These are phyloP conservation scores for Xylariaceae sp. DNA, from an alignment of 2,329 filamentous ascomycete species.

Conservation along the genomic window DNA sequence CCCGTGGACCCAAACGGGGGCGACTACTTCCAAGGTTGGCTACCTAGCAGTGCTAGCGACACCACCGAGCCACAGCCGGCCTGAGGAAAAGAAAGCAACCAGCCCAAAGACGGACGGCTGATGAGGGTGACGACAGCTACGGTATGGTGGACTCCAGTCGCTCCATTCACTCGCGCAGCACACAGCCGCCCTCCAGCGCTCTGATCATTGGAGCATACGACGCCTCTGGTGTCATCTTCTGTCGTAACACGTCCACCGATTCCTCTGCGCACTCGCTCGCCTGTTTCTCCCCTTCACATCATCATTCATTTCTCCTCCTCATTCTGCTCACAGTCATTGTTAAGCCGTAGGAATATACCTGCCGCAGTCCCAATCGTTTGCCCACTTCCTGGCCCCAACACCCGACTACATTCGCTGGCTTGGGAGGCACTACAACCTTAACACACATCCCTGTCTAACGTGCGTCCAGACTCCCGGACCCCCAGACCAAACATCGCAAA, in stretches of 20 bases:
- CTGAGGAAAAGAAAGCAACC: not conserved
- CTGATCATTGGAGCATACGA: not conserved
- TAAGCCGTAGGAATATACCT: no score
- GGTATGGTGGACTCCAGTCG: no score
- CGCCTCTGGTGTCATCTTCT: not conserved
- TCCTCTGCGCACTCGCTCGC: not conserved
- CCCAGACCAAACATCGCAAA: no score
- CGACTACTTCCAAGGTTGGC: no score
- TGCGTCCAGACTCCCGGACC: no score
- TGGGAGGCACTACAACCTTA: no score
- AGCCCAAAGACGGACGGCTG: not conserved
- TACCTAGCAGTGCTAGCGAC: not conserved
- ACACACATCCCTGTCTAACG: no score
- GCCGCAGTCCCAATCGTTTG: no score
- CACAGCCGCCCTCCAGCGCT: not conserved
- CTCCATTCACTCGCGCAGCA: not conserved
- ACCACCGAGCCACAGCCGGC: no score
- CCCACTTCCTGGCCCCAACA: no score
- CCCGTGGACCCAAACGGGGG: no score
- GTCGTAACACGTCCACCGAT: conserved; percentile 5
- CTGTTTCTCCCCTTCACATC: not conserved
- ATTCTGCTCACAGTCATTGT: not conserved
- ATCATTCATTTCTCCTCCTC: not conserved
- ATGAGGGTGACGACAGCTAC: not conserved
- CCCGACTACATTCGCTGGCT: no score